Evolutionary conservation across 78 protist species (phyloP).

Genomic region (Bodo saltans): DNA sequence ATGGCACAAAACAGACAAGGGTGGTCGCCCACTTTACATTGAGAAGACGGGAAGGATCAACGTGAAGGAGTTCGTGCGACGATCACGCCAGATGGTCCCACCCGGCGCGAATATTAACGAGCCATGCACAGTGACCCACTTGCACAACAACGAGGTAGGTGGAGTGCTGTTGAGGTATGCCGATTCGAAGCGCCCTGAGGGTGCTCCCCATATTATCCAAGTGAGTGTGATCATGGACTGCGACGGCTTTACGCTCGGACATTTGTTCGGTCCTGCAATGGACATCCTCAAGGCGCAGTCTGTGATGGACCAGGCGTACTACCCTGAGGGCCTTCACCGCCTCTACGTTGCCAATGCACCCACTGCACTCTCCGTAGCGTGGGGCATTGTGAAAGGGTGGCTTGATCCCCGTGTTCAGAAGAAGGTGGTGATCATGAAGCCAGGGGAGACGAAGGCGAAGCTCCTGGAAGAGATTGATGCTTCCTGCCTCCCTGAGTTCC

Average conservation of each 20-base stretch:
- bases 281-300: not conserved
- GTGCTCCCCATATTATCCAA: not conserved
- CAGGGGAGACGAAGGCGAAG: not conserved
- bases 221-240: not conserved
- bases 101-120: not conserved
- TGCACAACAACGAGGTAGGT: not conserved
- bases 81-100: not conserved
- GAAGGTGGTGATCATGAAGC: not conserved
- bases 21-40: conserved; percentile 1
- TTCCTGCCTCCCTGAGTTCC: not conserved
- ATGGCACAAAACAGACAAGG: not conserved
- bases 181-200: not conserved
- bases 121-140: not conserved
- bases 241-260: not conserved
- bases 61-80: not conserved
- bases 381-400: not conserved
- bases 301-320: not conserved
- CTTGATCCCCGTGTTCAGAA: not conserved
- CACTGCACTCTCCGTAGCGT: not conserved
- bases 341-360: not conserved
- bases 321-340: not conserved
- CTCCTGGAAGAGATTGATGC: not conserved
- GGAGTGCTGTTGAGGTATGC: not conserved
- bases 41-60: not conserved
- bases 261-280: not conserved